Conservation (phyloP, 2,329 filamentous ascomycete species). For the Xylaria sp. region DNA sequence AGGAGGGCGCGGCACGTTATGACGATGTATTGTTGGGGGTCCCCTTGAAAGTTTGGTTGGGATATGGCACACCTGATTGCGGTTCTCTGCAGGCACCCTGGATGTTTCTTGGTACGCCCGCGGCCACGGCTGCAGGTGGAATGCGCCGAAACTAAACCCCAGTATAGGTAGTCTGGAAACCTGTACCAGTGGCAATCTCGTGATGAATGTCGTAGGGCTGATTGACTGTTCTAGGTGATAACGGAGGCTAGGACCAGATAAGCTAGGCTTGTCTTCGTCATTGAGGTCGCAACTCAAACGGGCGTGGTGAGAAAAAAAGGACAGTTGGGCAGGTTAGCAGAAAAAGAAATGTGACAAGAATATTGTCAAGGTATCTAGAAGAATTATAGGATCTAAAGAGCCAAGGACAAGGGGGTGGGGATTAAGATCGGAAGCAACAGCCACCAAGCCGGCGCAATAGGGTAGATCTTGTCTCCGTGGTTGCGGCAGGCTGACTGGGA, state of each 20-base stretch:
- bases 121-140: slow-evolving; percentile 26
- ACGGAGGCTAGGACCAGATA: slow-evolving; percentile 62
- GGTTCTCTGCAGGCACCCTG: slow-evolving; percentile 26
- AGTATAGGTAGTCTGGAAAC: slow-evolving; percentile 14
- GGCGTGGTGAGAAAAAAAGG: background rate
- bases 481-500: slow-evolving; percentile 11
- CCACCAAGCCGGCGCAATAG: slow-evolving; percentile 7
- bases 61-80: slow-evolving; percentile 21
- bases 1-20: slow-evolving; percentile 21
- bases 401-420: slow-evolving; percentile 18
- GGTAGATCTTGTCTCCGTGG: too few relatives aligned
- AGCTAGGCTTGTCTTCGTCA: slow-evolving; percentile 64
- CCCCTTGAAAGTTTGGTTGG: slow-evolving; percentile 17
- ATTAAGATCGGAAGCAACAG: slow-evolving; percentile 13
- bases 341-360: slow-evolving; percentile 11
- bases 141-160: slow-evolving; percentile 21
- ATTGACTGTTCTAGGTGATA: slow-evolving; percentile 51
- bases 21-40: slow-evolving; percentile 18
- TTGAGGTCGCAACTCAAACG: slow-evolving; percentile 44
- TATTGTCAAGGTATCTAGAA: slow-evolving; percentile 3
- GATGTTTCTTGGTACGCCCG: slow-evolving; percentile 21
- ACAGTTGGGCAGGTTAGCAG: background rate
- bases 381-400: slow-evolving; percentile 9
- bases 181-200: slow-evolving; percentile 18
- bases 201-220: slow-evolving; percentile 29